Conservation (phyloP, 2,329 filamentous ascomycete species). For the Bipolaris victoriae region DNA sequence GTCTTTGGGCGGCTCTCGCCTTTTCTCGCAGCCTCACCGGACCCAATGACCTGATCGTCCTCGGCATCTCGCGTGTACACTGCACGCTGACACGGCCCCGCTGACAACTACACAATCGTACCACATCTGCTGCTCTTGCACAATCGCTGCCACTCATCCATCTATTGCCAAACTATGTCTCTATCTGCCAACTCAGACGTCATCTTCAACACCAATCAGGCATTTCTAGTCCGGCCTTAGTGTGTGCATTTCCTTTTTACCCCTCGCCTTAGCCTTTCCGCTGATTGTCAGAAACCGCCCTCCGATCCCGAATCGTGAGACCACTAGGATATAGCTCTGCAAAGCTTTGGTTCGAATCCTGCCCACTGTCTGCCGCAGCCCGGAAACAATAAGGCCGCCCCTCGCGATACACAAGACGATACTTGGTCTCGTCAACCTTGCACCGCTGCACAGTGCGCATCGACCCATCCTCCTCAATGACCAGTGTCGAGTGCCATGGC, state of each 20-base stretch:
- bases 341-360: conserved; percentile 20
- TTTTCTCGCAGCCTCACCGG: background rate
- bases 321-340: conserved; percentile 35
- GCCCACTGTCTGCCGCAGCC: conserved; percentile 19
- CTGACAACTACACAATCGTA: conserved; percentile 1
- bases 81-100: background rate
- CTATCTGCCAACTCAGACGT: background rate
- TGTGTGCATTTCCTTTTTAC: background rate
- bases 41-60: background rate
- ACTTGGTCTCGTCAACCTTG: conserved; percentile 24
- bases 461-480: conserved; percentile 29
- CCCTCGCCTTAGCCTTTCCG: background rate
- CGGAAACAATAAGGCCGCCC: conserved; percentile 35
- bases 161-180: background rate
- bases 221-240: background rate
- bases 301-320: conserved; percentile 47
- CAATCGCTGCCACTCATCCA: background rate
- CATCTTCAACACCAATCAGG: background rate
- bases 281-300: conserved; percentile 43
- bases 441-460: conserved; percentile 28
- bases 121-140: background rate
- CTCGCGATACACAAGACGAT: conserved; percentile 30
- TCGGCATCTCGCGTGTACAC: background rate
- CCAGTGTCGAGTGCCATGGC: conserved; percentile 35
- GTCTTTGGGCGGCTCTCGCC: background rate